A percentile compares a stretch with the other conserved stretches of the same genome.
Evolutionary conservation across 1,139 yeast genomes (phyloP).

Genomic region (Diutina rugosa): DNA sequence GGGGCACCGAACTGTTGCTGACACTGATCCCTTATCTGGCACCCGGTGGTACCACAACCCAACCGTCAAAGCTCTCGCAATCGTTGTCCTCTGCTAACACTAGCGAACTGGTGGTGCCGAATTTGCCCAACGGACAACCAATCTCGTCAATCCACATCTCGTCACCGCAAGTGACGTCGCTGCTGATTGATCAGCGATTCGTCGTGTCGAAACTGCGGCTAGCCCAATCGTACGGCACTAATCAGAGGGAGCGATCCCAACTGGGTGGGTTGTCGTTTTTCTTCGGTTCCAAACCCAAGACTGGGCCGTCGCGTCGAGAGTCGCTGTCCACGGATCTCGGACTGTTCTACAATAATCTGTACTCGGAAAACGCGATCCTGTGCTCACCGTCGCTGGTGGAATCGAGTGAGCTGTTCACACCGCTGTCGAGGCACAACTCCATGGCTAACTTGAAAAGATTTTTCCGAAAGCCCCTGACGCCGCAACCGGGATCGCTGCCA

Average conservation of each 20-base stretch:
- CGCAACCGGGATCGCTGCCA: slow-evolving; percentile 13
- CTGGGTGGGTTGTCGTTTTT: slow-evolving; percentile 29
- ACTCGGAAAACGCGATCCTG: slow-evolving; percentile 9
- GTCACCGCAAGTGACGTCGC: slow-evolving; percentile 47
- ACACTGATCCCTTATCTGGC: slow-evolving; percentile 61
- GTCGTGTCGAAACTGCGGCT: slow-evolving; percentile 62
- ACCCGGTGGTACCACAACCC: slow-evolving; percentile 39
- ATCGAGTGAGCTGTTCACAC: slow-evolving; percentile 18
- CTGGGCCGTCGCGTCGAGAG: slow-evolving; percentile 9
- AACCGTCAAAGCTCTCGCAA: not conserved
- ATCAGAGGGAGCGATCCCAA: not conserved
- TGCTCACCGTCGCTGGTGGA: slow-evolving; percentile 29
- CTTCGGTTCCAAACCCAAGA: slow-evolving; percentile 25
- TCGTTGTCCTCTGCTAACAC: not conserved
- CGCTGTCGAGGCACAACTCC: slow-evolving; percentile 40
- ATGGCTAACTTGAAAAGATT: slow-evolving; percentile 62
- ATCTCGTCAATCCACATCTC: slow-evolving; percentile 52
- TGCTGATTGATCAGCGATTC: slow-evolving; percentile 57
- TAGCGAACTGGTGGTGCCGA: slow-evolving; percentile 13
- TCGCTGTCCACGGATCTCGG: slow-evolving; percentile 30
- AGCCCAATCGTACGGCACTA: slow-evolving; percentile 23
- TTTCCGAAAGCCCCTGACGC: slow-evolving; percentile 31
- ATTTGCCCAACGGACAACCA: slow-evolving; percentile 39
- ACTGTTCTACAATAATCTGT: slow-evolving; percentile 28
- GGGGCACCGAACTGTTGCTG: slow-evolving; percentile 37